Evolutionary conservation across 208 protist genomes (phyloP), one percentile per base, ranked within the genome.

Genomic region (Blastocrithidia nonstop): DNA sequence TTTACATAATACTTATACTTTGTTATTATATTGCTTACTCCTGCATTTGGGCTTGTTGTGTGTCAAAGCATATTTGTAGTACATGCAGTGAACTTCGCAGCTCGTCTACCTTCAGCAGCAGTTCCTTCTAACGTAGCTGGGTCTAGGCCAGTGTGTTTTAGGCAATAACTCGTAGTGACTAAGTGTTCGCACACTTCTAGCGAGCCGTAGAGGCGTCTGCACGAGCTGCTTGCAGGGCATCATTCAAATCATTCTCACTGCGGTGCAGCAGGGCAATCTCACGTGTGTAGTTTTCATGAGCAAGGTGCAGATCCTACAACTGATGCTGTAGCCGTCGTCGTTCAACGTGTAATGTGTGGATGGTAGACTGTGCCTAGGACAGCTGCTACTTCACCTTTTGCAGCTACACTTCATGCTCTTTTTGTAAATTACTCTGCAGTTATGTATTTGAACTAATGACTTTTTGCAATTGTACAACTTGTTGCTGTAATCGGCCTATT

Each of bases 61-160:
- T 86, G 46, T 92, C 78, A 50, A 88, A 92, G 63, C 83, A 92
- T 6, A 84, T 31, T 51, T 92, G 83, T 75, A 92, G 80, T 8
- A 92, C 50, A 45, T 88, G 71, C 45, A 87, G 83, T 6, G 77
- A 60, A 17, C 59, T 72, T 28, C 75, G 74, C 46, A 86, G 52
- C 47, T 88, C 83, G 28, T 88, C 83, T 13, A 92, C 58, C 55
- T 87, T 78, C 16, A 71, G 61, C 29, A 78, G 36, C 50, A 92
- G 47, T 25, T 80, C 64, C 9, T 63, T 64, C 45, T 88, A 78
- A 20, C 83, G 75, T 26, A 17, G 29, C 48, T 85, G 74, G 53
- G 66, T 66, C 52, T 92, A 70, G 9, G 56, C 50, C 13, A 88
- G 50, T 11, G 66, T 63, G 15, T 60, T 52, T 8, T 92, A 77